phyloP scores from a whole-genome alignment of 2,329 filamentous ascomycete species.

The Didymella pomorum region DNA sequence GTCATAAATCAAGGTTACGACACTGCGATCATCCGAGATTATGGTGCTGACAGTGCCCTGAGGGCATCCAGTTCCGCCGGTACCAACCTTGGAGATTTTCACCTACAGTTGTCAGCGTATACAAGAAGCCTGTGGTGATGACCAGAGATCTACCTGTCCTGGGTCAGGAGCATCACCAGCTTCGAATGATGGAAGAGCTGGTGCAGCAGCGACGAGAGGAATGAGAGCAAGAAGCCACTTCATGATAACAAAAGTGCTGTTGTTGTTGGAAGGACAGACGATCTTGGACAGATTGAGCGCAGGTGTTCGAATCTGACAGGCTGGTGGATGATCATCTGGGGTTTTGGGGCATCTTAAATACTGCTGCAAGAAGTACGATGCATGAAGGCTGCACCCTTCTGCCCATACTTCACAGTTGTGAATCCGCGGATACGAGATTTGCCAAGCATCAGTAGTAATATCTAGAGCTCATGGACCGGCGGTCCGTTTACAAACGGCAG shows the following conservation, averaged over 20 bases:
- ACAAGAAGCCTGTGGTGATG: neutral
- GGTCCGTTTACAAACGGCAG: constrained; percentile 41
- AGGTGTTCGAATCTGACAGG: constrained; percentile 19
- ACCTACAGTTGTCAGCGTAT: constrained; percentile 43
- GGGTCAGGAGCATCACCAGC: constrained; percentile 42
- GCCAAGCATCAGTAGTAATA: constrained; percentile 46
- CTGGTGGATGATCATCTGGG: constrained; percentile 41
- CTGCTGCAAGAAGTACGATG: constrained; percentile 15
- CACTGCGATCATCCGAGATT: constrained; percentile 55
- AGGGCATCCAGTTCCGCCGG: constrained; percentile 60
- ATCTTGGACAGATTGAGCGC: constrained; percentile 32
- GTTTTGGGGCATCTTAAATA: constrained; percentile 45
- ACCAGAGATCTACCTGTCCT: constrained; percentile 33
- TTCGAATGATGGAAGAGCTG: constrained; percentile 23
- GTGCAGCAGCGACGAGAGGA: constrained; percentile 43
- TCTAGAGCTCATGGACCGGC: constrained; percentile 47
- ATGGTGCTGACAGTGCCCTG: constrained; percentile 54
- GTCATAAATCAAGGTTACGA: constrained; percentile 63
- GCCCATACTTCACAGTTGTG: neutral
- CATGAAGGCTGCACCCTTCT: neutral
- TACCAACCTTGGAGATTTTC: constrained; percentile 54
- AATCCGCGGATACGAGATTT: constrained; percentile 2
- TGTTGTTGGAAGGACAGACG: constrained; percentile 17
- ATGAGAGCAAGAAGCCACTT: constrained; percentile 49
- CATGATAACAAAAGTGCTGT: constrained; percentile 43